phyloP scores from a whole-genome alignment of 164 flowering plant genomes.

The Houttuynia cordata region DNA sequence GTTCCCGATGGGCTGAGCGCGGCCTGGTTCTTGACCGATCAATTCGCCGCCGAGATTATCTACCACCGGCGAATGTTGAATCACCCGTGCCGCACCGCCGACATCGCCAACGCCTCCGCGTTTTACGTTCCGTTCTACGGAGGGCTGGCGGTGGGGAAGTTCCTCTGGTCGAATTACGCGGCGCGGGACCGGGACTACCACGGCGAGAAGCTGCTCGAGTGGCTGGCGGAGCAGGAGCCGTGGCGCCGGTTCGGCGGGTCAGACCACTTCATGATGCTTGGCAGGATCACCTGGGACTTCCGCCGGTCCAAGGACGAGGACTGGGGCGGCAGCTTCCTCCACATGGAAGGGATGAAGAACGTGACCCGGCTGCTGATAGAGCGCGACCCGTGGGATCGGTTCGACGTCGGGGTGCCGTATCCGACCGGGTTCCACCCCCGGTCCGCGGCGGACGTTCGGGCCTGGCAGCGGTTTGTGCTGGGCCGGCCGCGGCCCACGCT shows the following conservation, averaged over 20 bases:
- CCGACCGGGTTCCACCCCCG: conserved; percentile 95
- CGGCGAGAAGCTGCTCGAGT: conserved; percentile 35
- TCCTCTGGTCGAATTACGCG: conserved; percentile 40
- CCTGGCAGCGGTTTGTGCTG: conserved; percentile 60
- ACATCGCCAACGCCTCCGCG: conserved; percentile 57
- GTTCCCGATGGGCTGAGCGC: conserved; percentile 34
- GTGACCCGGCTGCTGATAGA: conserved; percentile 80
- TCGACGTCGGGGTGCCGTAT: conserved; percentile 88
- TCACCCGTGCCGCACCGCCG: conserved; percentile 59
- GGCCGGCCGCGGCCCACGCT: conserved; percentile 30
- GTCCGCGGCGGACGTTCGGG: conserved; percentile 30
- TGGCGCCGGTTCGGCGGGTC: conserved; percentile 55
- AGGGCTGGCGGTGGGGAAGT: conserved; percentile 71
- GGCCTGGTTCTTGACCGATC: conserved; percentile 78
- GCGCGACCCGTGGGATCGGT: conserved; percentile 76
- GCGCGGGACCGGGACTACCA: conserved; percentile 46
- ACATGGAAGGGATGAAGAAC: conserved; percentile 60
- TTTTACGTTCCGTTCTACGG: conserved; percentile 85
- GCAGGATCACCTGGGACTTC: conserved; percentile 90
- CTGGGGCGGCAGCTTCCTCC: conserved; percentile 79
- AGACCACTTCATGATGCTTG: conserved; percentile 82
- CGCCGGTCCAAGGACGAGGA: conserved; percentile 59
- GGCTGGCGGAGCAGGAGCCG: conserved; percentile 48
- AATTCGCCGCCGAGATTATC: conserved; percentile 63
- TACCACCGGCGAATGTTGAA: conserved; percentile 58